Evolutionary conservation across 345 rosid genomes (phyloP), one percentile per base, ranked within the genome.

Genomic region (Aquilaria sinensis): DNA sequence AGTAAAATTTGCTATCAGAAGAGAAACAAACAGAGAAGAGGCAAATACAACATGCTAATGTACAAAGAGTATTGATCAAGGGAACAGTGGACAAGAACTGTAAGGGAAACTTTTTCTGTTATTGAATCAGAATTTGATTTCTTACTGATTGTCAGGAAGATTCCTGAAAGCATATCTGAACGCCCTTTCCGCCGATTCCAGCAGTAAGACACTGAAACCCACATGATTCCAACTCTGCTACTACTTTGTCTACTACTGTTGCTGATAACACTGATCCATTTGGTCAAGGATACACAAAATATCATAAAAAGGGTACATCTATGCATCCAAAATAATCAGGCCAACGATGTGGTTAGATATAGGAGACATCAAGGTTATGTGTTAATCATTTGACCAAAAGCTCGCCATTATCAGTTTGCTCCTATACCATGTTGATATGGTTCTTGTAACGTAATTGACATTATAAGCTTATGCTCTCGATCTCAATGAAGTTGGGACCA

Each of bases 181-280:
- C 93, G 29, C 99, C 97, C 5, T 65, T 73, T 12, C 97, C 97
- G 12, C 97, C 97, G 16, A 91, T 85, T 34, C 77, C 82, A 0
- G 87, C 93, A 53, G 76, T 78, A 69, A 91, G 67, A 56, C 99
- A 94, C 61, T 94, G 96, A 71, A 88, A 91, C 56, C 99, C 96
- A 11, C 72, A 74, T 1, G 92, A 72, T 66, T 88, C 96, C 3
- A 94, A 79, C 74, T 94, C 96, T 16, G 78, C 62, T 7, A 77
- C 79, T 30, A 81, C 85, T 78, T 84, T 83, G 31, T 84, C 88
- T 6, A 83, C 78, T 46, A 87, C 68, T 12, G 76, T 68, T 58
- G 72, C 78, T 32, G 91, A 78, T 68, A 89, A 62, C 57, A 80
- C 84, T 84, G 71, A n/a, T 68, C 61, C 52, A 70, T 9, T 16